phyloP scores from a whole-genome alignment of 2,329 filamentous ascomycete species.

The Cercospora zeina region DNA sequence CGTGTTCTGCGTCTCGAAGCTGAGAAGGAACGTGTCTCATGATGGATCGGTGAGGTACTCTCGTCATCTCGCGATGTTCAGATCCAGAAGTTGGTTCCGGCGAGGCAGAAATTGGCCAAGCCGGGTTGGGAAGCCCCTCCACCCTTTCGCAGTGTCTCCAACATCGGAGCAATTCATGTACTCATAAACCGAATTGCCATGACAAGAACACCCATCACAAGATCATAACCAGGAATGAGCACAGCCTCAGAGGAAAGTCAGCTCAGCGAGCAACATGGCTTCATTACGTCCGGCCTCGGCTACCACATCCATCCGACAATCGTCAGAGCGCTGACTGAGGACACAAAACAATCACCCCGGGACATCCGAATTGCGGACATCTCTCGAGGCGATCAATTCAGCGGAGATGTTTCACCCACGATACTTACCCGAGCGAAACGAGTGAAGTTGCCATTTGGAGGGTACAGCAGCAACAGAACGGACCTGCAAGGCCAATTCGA shows the following conservation, averaged over 20 bases:
- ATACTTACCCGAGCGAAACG: background rate
- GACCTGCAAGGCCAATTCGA: conserved; percentile 22
- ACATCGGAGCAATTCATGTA: background rate
- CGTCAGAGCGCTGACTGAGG: conserved; percentile 9
- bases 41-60: background rate
- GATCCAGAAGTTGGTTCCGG: background rate
- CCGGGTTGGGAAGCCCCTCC: background rate
- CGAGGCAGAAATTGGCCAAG: background rate
- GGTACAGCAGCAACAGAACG: background rate
- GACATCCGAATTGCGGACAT: conserved; percentile 20
- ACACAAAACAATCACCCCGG: background rate
- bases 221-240: background rate
- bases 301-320: conserved; percentile 26
- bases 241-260: conserved; percentile 8
- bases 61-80: background rate
- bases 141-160: background rate
- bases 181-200: background rate
- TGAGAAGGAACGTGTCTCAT: background rate
- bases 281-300: conserved; percentile 23
- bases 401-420: background rate
- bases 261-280: conserved; percentile 24
- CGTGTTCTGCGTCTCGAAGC: background rate
- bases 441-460: background rate
- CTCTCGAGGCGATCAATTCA: conserved; percentile 12
- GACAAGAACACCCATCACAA: background rate